Evolutionary conservation across 148 eudicot genomes (phyloP).

Genomic region (Arctostaphylos glauca): DNA sequence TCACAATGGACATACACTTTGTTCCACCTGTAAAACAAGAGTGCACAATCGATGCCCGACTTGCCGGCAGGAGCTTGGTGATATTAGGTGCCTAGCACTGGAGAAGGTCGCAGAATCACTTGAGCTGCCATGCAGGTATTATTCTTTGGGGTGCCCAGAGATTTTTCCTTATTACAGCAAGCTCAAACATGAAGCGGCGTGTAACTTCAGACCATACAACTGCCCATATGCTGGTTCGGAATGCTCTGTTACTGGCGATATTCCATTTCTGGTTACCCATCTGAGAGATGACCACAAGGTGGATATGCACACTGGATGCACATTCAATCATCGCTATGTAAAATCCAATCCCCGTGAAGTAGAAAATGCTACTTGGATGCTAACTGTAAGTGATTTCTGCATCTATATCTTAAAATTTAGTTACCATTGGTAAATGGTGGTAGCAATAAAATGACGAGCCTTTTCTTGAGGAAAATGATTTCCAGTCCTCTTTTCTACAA

Average conservation of each 20-base stretch:
- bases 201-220: conserved; percentile 89
- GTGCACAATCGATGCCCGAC: conserved; percentile 94
- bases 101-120: conserved; percentile 94
- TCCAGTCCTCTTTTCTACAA: neutral
- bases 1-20: conserved; percentile 89
- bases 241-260: conserved; percentile 75
- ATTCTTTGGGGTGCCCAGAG: conserved; percentile 86
- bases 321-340: conserved; percentile 93
- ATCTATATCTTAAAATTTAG: neutral
- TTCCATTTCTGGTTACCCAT: conserved; percentile 78
- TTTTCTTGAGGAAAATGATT: neutral
- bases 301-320: conserved; percentile 92
- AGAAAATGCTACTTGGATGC: conserved; percentile 98
- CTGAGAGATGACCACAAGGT: conserved; percentile 95
- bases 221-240: conserved; percentile 99
- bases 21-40: conserved; percentile 84
- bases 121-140: conserved; percentile 85
- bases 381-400: conserved; percentile 60
- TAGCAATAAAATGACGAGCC: neutral
- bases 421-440: neutral
- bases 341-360: conserved; percentile 98
- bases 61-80: conserved; percentile 92
- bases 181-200: conserved; percentile 77
- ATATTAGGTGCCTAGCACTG: conserved; percentile 86
- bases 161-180: conserved; percentile 92